Base-by-base conservation (phyloP, 768 basidiomycete genomes). In the Scleroderma bovista region DNA sequence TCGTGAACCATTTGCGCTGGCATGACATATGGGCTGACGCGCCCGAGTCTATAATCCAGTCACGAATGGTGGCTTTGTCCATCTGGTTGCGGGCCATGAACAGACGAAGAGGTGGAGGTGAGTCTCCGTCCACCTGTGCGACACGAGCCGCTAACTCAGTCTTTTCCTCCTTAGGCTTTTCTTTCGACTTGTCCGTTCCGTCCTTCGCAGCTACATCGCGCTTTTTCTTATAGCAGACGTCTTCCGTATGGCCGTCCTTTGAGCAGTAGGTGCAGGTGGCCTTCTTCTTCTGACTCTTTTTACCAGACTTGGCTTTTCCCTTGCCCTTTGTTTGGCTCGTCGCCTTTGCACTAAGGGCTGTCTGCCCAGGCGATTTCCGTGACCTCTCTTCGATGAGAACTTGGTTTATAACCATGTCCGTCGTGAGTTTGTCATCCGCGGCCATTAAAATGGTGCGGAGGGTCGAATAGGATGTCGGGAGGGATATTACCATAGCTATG, bases 401-500 rank as follows among this genome's bases (percentile, higher is more conserved):
- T 29, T 29, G 26, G 26, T 29, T 29, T 29, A 29, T 29, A 29
- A 29, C 26, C 26, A 5, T 29, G 26, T 29, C 26, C 9, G 26
- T 29, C 9, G 26, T 29, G 26, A 29, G 26, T 29, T 29, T 29
- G 26, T 29, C 26, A 29, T 29, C 26, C 9, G 26, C 26, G 9
- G 55, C 49, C 50, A 59, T 58, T 16, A 63, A 55, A 46, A 61
- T 58, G 8, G 55, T 60, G 15, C 47, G 45, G 16, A 61, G 60
- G 20, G 53, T 59, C 8, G 29, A 48, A 32, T 60, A 58, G 1
- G 57, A 62, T 1, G 57, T 12, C 0, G 60, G 62, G 8, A 64
- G 53, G 6, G 62, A 59, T 23, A 55, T 49, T 3, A 58, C 47
- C 34, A 63, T 57, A 20, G 60, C 54, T 24, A 58, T 42, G 2